phyloP scores from a whole-genome alignment of 805 yeast species.

The Metschnikowia peoriensis region DNA sequence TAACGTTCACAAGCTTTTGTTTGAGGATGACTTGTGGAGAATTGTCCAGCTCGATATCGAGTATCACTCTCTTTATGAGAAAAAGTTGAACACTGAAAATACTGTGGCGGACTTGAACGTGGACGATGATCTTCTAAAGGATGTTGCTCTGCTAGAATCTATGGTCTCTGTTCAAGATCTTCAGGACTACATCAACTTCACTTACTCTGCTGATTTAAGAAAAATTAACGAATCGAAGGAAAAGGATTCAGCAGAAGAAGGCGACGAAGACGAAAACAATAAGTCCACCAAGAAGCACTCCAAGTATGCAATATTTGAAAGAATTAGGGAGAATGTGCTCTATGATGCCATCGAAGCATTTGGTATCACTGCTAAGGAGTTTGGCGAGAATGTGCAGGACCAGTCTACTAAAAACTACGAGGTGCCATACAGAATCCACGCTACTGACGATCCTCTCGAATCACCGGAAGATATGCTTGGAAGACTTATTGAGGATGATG shows the following conservation, averaged over 20 bases:
- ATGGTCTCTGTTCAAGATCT: slow-evolving; percentile 85
- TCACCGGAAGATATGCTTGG: slow-evolving; percentile 62
- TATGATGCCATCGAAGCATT: slow-evolving; percentile 64
- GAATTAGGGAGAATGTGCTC: slow-evolving; percentile 61
- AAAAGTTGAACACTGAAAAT: slow-evolving; percentile 60
- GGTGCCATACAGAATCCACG: slow-evolving; percentile 57
- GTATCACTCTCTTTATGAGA: slow-evolving; percentile 79
- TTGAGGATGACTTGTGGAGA: slow-evolving; percentile 90
- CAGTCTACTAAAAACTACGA: slow-evolving; percentile 50
- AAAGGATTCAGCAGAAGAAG: slow-evolving; percentile 24
- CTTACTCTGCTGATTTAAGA: slow-evolving; percentile 58
- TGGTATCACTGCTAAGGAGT: slow-evolving; percentile 76
- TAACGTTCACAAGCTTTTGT: slow-evolving; percentile 51
- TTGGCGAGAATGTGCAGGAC: slow-evolving; percentile 75
- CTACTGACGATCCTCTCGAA: slow-evolving; percentile 64
- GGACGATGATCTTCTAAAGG: slow-evolving; percentile 57
- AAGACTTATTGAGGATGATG: slow-evolving; percentile 42
- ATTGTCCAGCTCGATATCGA: slow-evolving; percentile 84
- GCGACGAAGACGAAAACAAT: slow-evolving; percentile 21
- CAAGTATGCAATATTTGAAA: slow-evolving; percentile 61
- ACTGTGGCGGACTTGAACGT: slow-evolving; percentile 53
- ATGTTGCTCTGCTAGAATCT: slow-evolving; percentile 53
- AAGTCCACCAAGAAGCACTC: slow-evolving; percentile 49
- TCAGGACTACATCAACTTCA: slow-evolving; percentile 77
- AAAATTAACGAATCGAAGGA: slow-evolving; percentile 33